Base-by-base conservation (phyloP, 305 asterid genomes). In the Fraxinus platypoda region DNA sequence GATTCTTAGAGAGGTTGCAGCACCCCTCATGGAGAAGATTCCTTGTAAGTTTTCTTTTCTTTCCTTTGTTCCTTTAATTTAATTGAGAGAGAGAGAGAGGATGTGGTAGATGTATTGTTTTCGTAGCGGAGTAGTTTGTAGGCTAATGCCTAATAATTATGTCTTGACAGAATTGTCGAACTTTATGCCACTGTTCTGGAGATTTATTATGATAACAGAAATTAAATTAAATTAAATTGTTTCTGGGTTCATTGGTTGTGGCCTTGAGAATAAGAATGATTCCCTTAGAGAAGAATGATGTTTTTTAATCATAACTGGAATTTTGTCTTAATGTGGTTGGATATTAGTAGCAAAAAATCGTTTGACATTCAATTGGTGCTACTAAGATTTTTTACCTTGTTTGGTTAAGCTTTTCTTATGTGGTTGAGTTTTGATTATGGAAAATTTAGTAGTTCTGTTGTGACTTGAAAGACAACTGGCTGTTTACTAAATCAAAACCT, bases 1-100 rank as follows among this genome's bases (percentile, higher is more conserved):
- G 98, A 94, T 95, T 86, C 95, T 95, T 73, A 88, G 98, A 30
- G 97, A 95, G 84, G 97, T 95, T 79, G 98, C 98, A 82, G 97
- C 98, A 0, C 98, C 98, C 62, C 91, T 95, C 76, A 86, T 95
- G 97, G 98, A 95, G 90, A 92, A 91, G 86, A 92, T 95, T 28
- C 98, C 98, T 3, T 95, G 98, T 95, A 84, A 84, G 91, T 57
- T 76, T 59, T 82, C n/a, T 31, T 15, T 31, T 62, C 2, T 11
- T 52, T 46, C 6, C 46, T 33, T 3, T 12, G 79, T 77, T 6
- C 31, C 74, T 26, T 46, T 57, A 68, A 52, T 30, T 28, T 54
- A 1, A 15, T 17, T 0, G 41, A 37, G 41, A 37, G 26, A 80
- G 35, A 19, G 38, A 68, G 75, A 68, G 46, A 1, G 19, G 19